Conservation (phyloP, 192 early-diverging fungal species). For the Umbelopsis sp. region DNA sequence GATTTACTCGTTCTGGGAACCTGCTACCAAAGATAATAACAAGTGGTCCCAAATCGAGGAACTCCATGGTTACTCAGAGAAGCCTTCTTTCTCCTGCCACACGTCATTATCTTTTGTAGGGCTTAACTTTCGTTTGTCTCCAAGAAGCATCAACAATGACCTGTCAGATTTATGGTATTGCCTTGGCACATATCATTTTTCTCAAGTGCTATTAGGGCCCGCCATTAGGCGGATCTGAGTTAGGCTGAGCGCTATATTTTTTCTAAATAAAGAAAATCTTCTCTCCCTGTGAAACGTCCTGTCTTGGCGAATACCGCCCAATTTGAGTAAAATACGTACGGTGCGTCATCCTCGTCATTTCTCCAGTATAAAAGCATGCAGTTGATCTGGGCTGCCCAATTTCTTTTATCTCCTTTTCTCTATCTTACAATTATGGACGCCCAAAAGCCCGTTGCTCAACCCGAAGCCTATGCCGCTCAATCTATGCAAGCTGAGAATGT, state of each 20-base stretch:
- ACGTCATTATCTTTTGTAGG: no score
- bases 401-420: background rate
- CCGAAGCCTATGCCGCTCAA: constrained; percentile 7
- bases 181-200: no score
- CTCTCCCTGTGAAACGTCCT: background rate
- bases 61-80: no score
- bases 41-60: no score
- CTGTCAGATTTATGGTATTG: no score
- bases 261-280: background rate
- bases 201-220: no score
- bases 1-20: no score
- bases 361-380: background rate
- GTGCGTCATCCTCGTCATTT: constrained; percentile 1
- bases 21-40: no score
- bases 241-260: background rate
- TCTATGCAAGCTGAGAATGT: constrained; percentile 12
- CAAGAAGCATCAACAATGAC: no score
- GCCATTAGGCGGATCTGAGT: background rate
- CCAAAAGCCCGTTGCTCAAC: constrained; percentile 17
- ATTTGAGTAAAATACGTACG: background rate
- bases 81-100: no score
- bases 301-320: constrained; percentile 9
- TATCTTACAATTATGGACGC: constrained; percentile 1
- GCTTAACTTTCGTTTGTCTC: no score
- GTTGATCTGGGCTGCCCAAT: background rate